These are phyloP conservation scores for Tetrapisispora nanseiensis DNA, from an alignment of 805 yeast genomes.

Conservation along the genomic window DNA sequence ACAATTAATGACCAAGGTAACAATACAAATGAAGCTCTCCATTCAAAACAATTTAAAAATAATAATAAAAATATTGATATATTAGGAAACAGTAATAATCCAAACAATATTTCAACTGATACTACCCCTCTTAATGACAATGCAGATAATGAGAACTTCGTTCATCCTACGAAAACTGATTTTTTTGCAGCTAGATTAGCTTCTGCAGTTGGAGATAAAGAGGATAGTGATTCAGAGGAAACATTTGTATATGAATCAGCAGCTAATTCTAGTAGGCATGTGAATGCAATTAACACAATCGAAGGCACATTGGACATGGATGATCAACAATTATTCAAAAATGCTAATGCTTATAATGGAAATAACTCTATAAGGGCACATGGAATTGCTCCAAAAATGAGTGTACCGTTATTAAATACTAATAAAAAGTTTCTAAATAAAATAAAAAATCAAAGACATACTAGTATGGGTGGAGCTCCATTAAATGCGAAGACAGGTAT, in stretches of 20 bases:
- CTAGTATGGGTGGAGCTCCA: constrained; percentile 26
- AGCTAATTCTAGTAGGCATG: constrained; percentile 25
- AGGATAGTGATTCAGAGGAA: constrained; percentile 83
- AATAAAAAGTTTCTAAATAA: constrained; percentile 17
- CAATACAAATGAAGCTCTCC: background rate
- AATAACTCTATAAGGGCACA: constrained; percentile 7
- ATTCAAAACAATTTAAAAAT: background rate
- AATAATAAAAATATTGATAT: background rate
- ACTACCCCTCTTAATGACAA: constrained; percentile 8
- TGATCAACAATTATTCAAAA: background rate
- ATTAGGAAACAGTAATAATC: background rate
- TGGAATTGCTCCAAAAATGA: constrained; percentile 26
- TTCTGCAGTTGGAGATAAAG: constrained; percentile 84
- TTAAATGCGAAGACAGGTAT: background rate
- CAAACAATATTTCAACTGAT: background rate
- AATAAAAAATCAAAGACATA: constrained; percentile 26
- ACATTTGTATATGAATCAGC: constrained; percentile 82
- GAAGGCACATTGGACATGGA: constrained; percentile 1
- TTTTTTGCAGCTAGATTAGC: constrained; percentile 92
- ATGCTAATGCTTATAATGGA: background rate
- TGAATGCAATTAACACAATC: background rate
- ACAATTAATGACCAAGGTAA: background rate
- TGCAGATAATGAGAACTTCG: constrained; percentile 6
- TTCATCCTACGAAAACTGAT: constrained; percentile 59
- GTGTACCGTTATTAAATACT: constrained; percentile 26